Base-by-base conservation (phyloP, 192 early-diverging fungal genomes). In the Martensiomyces pterosporus region DNA sequence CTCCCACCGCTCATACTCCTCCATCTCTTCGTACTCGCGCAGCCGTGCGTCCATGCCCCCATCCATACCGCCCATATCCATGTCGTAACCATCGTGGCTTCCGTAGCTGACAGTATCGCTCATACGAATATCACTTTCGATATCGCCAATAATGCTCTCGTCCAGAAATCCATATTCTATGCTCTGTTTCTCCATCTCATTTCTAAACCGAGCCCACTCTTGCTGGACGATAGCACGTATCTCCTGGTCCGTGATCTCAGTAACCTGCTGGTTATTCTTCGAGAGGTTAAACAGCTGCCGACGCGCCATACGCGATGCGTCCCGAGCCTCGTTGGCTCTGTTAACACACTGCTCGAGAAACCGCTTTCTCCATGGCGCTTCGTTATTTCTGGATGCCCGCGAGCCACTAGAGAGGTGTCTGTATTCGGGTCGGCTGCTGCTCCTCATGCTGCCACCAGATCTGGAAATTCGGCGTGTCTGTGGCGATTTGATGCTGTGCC, bases 321-420 rank as follows among this genome's bases (percentile, higher is more conserved):
- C 67, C 43, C 67, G 60, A 3, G 60, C 60, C 27, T 44, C 59
- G 43, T 39, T 57, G 3, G 64, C 39, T 2, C 67, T 60, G 18
- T 71, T 60, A 4, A 60, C 9, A 17, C 67, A 71, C 52, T 64
- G 67, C 43, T 59, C 60, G 16, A 60, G 55, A 29, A 71, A 71
- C 17, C 60, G 55, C 49, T 51, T 55, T n/a, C 56, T 55, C 67
- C 67, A 71, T 12, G 67, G 67, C 43, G 62, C 53, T 35, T 70
- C 67, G 33, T 45, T 42, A 37, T 16, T 26, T 17, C 67, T 44
- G 12, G 51, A 46, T 32, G 55, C 55, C n/a, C 67, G 50, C 5
- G 67, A 58, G 40, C 50, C 55, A 18, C 21, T 54, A 2, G 67
- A 70, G 33, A 70, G 37, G 38, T 70, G 48, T 47, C 55, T 57